Percentiles rank a stretch among this genome's conserved stretches.
Conservation (phyloP, 805 yeast genomes). For the Spathaspora passalidarum region DNA sequence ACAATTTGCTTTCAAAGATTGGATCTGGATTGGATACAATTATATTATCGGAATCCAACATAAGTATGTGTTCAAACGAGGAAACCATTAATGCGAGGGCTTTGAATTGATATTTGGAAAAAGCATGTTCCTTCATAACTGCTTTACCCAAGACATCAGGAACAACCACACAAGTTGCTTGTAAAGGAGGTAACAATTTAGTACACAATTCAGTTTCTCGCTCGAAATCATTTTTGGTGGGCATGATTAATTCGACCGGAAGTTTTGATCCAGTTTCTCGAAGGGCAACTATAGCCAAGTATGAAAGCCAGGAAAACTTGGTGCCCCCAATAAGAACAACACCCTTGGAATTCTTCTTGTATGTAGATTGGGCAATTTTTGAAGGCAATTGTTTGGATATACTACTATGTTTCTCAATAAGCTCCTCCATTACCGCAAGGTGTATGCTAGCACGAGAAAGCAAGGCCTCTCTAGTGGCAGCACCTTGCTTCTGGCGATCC, state of each 20-base stretch:
- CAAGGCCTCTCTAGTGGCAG: conserved; percentile 21
- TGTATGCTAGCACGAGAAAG: conserved; percentile 24
- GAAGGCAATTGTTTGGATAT: conserved; percentile 21
- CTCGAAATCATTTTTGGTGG: conserved; percentile 30
- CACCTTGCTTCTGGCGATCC: conserved; percentile 15
- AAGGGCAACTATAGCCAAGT: conserved; percentile 27
- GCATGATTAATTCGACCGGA: conserved; percentile 39
- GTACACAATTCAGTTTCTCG: conserved; percentile 47
- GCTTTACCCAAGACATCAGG: conserved; percentile 50
- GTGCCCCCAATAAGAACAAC: conserved; percentile 36
- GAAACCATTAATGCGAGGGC: conserved; percentile 46
- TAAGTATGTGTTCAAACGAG: conserved; percentile 30
- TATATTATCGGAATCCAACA: conserved; percentile 36
- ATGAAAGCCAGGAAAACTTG: conserved; percentile 33
- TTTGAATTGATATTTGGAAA: conserved; percentile 68
- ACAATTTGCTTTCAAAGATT: conserved; percentile 26
- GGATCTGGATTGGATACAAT: conserved; percentile 27
- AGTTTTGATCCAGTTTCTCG: conserved; percentile 36
- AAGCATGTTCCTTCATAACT: conserved; percentile 36
- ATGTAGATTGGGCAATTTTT: conserved; percentile 16
- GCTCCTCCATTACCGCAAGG: conserved; percentile 19
- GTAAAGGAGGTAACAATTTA: conserved; percentile 53
- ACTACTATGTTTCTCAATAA: conserved; percentile 19
- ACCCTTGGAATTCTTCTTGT: conserved; percentile 24
- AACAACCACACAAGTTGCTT: conserved; percentile 64